Evolutionary conservation across 345 rosid species (phyloP).

Genomic region (Turnera subulata): DNA sequence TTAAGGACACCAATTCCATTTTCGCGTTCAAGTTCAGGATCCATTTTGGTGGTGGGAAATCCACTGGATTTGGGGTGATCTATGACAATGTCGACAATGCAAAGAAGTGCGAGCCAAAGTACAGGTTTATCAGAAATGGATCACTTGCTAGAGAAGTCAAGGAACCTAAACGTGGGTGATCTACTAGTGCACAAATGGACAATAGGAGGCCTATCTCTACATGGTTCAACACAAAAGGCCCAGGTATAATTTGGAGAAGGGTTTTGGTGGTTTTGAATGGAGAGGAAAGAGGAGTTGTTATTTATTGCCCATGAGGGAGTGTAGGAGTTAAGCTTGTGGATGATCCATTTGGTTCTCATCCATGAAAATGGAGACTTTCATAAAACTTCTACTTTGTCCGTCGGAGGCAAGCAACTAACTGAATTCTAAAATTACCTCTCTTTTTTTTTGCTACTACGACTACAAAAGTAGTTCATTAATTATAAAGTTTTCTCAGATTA

Average conservation of each 20-base stretch:
- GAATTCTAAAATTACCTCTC: too few species aligned
- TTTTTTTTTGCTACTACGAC: too few species aligned
- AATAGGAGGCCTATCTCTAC: slow-evolving; percentile 56
- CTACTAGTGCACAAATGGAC: slow-evolving; percentile 58
- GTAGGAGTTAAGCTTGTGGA: slow-evolving; percentile 46
- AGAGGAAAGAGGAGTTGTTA: slow-evolving; percentile 20
- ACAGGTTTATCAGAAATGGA: slow-evolving; percentile 94
- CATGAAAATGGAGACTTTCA: slow-evolving; percentile 39
- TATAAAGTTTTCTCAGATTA: too few species aligned
- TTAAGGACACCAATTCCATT: slow-evolving; percentile 81
- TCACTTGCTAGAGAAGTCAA: too few species aligned
- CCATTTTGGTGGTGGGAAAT: slow-evolving; percentile 97
- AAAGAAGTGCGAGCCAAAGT: slow-evolving; percentile 92
- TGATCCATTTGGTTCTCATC: slow-evolving; percentile 79
- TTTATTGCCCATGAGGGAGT: slow-evolving; percentile 34
- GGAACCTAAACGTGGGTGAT: slow-evolving; percentile 58
- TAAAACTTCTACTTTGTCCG: too few species aligned
- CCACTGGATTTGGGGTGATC: slow-evolving; percentile 94
- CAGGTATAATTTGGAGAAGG: slow-evolving; percentile 35
- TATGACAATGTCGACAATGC: slow-evolving; percentile 86
- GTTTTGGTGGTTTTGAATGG: slow-evolving; percentile 31
- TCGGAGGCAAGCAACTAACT: too few species aligned
- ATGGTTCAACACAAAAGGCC: slow-evolving; percentile 43
- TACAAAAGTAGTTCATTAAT: too few species aligned
- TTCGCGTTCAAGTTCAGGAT: slow-evolving; percentile 96